Conservation (phyloP, 371 early-diverging fungal species). For the Mucor circinelloides region DNA sequence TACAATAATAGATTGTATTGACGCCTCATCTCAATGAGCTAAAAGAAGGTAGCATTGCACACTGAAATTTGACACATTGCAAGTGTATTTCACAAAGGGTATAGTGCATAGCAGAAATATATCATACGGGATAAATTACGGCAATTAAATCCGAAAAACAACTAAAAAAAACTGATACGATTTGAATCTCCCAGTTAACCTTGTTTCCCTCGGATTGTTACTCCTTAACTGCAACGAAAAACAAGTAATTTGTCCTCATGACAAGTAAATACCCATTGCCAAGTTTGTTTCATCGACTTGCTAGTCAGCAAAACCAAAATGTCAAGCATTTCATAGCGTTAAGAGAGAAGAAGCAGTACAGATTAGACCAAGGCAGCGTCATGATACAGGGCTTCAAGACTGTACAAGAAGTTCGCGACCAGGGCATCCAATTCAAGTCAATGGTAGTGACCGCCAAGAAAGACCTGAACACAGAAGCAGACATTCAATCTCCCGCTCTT, state of each 20-base stretch:
- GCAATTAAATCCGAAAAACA: background rate
- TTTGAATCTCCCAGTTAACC: background rate
- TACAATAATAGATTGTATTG: too few species aligned
- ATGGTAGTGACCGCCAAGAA: conserved; percentile 37
- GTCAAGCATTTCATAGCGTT: conserved; percentile 37
- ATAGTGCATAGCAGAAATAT: too few species aligned
- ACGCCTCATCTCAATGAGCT: background rate
- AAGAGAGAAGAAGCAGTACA: conserved; percentile 40
- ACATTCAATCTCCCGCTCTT: conserved; percentile 36
- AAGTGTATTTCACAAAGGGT: too few species aligned
- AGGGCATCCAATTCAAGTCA: conserved; percentile 30
- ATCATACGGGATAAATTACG: background rate
- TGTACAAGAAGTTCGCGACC: conserved; percentile 34
- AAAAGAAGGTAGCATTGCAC: background rate
- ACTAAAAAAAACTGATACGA: background rate
- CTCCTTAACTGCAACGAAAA: background rate
- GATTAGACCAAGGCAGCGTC: conserved; percentile 27
- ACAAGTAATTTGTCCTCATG: background rate
- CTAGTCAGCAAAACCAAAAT: conserved; percentile 21
- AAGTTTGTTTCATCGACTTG: conserved; percentile 24
- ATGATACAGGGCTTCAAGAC: conserved; percentile 46
- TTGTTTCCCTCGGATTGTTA: background rate
- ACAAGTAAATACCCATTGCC: conserved; percentile 2
- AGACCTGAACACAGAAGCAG: conserved; percentile 26
- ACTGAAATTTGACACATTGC: background rate